phyloP scores from a whole-genome alignment of 441 rosid species.

The Pelargonium fulgidum region DNA sequence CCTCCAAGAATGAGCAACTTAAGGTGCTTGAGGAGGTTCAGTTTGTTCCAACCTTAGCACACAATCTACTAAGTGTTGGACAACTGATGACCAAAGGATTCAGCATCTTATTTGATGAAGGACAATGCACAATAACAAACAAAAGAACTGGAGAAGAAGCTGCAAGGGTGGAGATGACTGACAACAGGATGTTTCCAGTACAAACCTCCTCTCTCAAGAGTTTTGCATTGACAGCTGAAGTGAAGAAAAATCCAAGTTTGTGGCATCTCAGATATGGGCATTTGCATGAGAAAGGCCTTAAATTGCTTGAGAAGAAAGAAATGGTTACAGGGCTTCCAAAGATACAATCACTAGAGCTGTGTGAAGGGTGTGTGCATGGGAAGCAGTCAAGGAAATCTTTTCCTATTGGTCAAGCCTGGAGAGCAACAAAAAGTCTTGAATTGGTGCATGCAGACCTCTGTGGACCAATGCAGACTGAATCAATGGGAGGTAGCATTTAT shows the following conservation, averaged over 20 bases:
- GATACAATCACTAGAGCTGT: background rate
- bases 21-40: background rate
- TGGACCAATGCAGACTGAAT: background rate
- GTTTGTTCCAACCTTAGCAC: background rate
- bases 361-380: background rate
- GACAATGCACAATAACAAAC: background rate
- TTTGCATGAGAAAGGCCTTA: background rate
- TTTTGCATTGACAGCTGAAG: background rate
- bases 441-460: background rate
- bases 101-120: background rate
- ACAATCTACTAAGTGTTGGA: background rate
- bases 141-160: background rate
- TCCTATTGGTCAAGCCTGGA: background rate
- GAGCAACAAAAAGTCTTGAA: background rate
- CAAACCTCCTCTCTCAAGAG: background rate
- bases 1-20: too few relatives aligned
- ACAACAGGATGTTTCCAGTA: background rate
- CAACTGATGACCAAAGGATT: background rate
- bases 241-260: background rate
- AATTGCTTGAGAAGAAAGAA: background rate
- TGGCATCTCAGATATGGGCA: slow-evolving; percentile 1
- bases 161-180: background rate
- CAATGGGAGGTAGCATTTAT: background rate
- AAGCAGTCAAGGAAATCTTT: background rate
- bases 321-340: slow-evolving; percentile 5